Evolutionary conservation across 441 rosid species (phyloP), one percentile per base, ranked within the genome.

Genomic region (Populus hybrid): DNA sequence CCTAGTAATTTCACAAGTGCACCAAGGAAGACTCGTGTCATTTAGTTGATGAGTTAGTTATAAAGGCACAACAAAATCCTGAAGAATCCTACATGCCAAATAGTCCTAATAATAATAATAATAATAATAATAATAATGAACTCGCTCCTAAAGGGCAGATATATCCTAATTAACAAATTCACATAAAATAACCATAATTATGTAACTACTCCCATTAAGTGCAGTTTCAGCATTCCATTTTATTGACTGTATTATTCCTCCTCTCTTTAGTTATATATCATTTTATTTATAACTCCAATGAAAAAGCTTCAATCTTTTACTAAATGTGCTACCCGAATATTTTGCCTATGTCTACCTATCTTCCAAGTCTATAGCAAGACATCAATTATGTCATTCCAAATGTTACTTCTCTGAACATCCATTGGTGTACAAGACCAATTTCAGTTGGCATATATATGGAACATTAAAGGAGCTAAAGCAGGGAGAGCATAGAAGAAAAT

Each of bases 401-500:
- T 26, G 5, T 40, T 59, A 38, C 64, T 50, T 12, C 19, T 76
- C 64, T 36, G 21, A 26, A 11, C 69, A 36, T 61, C 46, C 26
- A 66, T 9, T 38, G 26, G 16, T 7, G 73, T 42, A 10, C 14
- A 65, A 8, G 70, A 76, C 68, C 68, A 57, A 6, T 42, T 36
- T 65, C 46, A 76, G 28, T 28, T 30, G 53, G 36, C 40, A 42
- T 11, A 28, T 69, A 68, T 40, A 34, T n/a, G 10, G 12, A 46
- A 61, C 30, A 57, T 9, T 23, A 42, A 74, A 38, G 46, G 8
- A 61, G 34, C 14, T 24, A 63, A 68, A 3, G 23, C 30, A 73
- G 11, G 70, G 24, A 46, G 35, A 30, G 24, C 53, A 76, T 26
- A 53, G 71, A 75, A 61, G 63, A 67, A 65, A 76, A 65, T 21